Evolutionary conservation across 2,329 filamentous ascomycete genomes (phyloP), one percentile per base, ranked within the genome.

Genomic region (Basipetospora chlamydospora): DNA sequence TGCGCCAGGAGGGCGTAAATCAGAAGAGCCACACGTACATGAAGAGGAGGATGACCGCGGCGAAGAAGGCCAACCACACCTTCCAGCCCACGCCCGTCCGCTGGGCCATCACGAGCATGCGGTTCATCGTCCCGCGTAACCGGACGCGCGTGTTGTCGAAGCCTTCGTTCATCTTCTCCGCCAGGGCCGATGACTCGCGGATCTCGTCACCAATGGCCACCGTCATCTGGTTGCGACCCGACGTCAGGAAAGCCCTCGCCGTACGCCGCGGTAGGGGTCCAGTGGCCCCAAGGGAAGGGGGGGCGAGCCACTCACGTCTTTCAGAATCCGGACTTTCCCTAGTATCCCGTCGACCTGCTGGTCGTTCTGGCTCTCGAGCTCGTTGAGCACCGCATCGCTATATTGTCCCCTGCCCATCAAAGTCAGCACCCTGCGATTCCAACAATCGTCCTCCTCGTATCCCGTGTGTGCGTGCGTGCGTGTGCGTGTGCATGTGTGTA

Each of bases 61-160:
- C 67, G 55, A 98, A 94, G 60, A 98, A 98, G 29, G 65, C 68
- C 35, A 95, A 56, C 90, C 90, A 98, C 39, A 87, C 81, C 59
- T 74, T 88, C 90, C 90, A 98, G 50, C 86, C 80, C 8, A 98
- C 79, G n/a, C 90, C 90, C 2, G 87, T 93, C 49, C 77, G 70
- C 61, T 96, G 74, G 4, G 90, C 90, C 90, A 98, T 98, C 37
- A 88, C 55, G 45, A 96, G 61, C 90, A 98, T 98, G 41, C 87
- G 70, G 54, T 85, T 94, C 90, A 98, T 96, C 13, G 92, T 96
- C 37, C 88, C 86, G 30, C 78, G 73, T 43, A 98, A 64, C 44
- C 82, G 73, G 36, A 86, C 61, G 23, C 87, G 67, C 37, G 88
- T 92, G 48, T 73, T 76, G 54, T 96, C 88, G 53, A 96, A 98